Base-by-base conservation (phyloP, 2,329 filamentous ascomycete genomes). In the Fusarium begoniae region DNA sequence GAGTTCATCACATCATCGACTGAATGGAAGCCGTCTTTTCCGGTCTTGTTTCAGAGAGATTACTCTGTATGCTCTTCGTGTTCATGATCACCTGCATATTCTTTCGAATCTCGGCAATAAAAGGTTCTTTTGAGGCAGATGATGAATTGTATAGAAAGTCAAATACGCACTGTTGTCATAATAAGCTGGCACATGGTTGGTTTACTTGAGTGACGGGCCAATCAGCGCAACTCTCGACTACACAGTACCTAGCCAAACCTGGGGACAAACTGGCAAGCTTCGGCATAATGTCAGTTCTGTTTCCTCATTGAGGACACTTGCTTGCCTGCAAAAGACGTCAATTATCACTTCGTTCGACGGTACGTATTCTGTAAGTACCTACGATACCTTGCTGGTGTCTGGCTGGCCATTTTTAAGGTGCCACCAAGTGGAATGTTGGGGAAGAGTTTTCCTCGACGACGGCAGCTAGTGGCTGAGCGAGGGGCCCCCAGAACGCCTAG, bases 391-490 rank as follows among this genome's bases (percentile, higher is more conserved):
- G 73, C 75, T 78, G 77, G 75, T 77, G 73, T 61, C 74, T 64
- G 58, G 67, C 71, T 63, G 75, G 70, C 57, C 51, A 70, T 50
- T 64, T 71, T 77, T 75, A 67, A 74, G 67, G 73, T 78, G 75
- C 68, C 77, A 69, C 77, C 65, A 78, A 77, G 77, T 78, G 77
- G 77, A 78, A 78, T 78, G 77, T 78, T 78, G 77, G 77, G 70
- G 77, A 78, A 78, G 77, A 78, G 75, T 78, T 78, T 78, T 78
- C 75, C 63, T 45, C 65, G 70, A 41, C 43, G 64, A 70, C 65
- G 47, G 60, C 65, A 72, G 56, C 73, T 72, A 78, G 77, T 78
- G 77, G 77, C 73, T 70, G 68, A 75, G 63, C 72, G 63, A 73
- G 54, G 77, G 76, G 72, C 73, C 45, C 63, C 59, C 63, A 77